Base-by-base conservation (phyloP, 2,329 filamentous ascomycete genomes). In the Berkeleyomyces basicola region DNA sequence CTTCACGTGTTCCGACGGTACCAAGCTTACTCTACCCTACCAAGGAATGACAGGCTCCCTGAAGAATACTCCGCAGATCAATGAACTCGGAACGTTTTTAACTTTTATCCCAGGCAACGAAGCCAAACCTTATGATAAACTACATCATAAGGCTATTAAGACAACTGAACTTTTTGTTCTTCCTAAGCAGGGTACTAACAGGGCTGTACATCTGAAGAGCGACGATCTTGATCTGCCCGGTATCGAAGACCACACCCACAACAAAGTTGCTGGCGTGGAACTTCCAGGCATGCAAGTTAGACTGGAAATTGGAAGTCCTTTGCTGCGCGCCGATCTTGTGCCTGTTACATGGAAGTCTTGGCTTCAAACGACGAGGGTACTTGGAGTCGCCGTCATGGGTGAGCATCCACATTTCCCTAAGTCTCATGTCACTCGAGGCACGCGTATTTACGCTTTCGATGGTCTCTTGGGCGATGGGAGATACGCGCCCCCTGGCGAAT, bases 401-500 rank as follows among this genome's bases (percentile, higher is more conserved):
- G 71, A 75, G 66, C 69, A 77, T n/a, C 69, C 70, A 10, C 71
- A 68, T 23, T 77, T 75, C 58, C 79, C 79, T 0, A 63, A 16
- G 47, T 69, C 3, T 51, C 60, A 57, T 37, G 67, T 66, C 66
- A 64, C 42, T 64, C 69, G 6, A 70, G 71, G 64, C 68, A 68
- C 40, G 4, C 64, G 4, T 64, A 68, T 63, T 61, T 67, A 4
- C 44, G 70, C 4, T 0, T 83, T 78, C 73, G 74, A 78, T 59
- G 80, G 80, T 11, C 70, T 71, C 60, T 70, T 82, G 4, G 71
- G 71, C 0, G 74, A 77, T 7, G 79, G 78, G 11, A 72, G 67
- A 0, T 80, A 77, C 64, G 79, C 74, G 1, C 75, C 78, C 0
- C 71, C 73, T 0, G 80, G 80, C 9, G 67, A 68, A 37, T 82